Evolutionary conservation across 345 rosid species (phyloP).

Genomic region (Acer yangbiense): DNA sequence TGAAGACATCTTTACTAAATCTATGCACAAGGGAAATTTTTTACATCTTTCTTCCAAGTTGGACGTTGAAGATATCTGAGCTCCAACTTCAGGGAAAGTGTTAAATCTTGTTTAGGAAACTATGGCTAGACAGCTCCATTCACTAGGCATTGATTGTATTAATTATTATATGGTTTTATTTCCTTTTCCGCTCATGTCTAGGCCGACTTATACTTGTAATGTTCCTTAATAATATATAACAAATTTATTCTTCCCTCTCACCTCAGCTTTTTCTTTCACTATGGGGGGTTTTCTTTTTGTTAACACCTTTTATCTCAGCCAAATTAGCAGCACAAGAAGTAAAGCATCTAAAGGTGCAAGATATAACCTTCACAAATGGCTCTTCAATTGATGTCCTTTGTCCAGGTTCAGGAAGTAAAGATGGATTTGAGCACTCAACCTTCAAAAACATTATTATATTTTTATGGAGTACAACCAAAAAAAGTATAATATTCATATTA

Average conservation of each 20-base stretch:
- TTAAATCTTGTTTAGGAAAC: background rate
- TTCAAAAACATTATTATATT: conserved; percentile 38
- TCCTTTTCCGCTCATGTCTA: background rate
- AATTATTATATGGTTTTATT: background rate
- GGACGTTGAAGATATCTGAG: background rate
- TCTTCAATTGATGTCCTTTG: conserved; percentile 88
- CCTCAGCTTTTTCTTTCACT: background rate
- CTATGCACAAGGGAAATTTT: too few species aligned
- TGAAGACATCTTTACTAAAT: background rate
- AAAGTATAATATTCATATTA: conserved; percentile 8
- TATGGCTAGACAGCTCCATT: background rate
- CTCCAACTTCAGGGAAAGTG: background rate
- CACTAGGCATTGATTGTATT: background rate
- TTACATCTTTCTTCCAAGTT: background rate
- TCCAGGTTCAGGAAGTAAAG: conserved; percentile 95
- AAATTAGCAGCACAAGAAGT: background rate
- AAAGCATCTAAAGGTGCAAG: conserved; percentile 19
- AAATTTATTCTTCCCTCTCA: background rate
- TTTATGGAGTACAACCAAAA: conserved; percentile 16
- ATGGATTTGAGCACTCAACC: conserved; percentile 98
- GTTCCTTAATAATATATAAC: background rate
- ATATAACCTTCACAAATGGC: conserved; percentile 82
- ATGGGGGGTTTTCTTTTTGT: background rate
- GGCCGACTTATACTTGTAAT: background rate
- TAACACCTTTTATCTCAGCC: background rate